Evolutionary conservation across 164 flowering plant genomes (phyloP).

Genomic region (Vitis labrusca): DNA sequence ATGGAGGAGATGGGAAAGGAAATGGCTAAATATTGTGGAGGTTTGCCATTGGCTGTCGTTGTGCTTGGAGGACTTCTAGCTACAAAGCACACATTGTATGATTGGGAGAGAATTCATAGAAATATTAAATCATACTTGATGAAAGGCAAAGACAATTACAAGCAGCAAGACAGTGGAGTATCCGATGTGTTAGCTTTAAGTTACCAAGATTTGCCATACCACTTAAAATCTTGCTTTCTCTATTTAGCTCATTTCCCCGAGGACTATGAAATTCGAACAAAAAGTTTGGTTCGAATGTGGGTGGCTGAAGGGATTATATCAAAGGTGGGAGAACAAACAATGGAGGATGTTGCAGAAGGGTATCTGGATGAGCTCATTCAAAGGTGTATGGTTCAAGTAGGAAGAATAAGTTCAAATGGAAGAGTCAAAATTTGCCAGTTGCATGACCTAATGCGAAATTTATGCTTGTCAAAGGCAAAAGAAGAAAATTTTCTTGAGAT

Average conservation of each 20-base stretch:
- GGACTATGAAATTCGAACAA: constrained; percentile 19
- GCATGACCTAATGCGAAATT: too few relatives aligned
- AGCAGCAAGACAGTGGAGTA: not conserved
- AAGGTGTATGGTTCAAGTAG: too few relatives aligned
- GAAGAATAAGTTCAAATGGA: too few relatives aligned
- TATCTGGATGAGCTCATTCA: too few relatives aligned
- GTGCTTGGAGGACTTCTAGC: constrained; percentile 35
- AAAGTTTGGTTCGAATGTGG: too few relatives aligned
- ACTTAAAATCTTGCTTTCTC: constrained; percentile 36
- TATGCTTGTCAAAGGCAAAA: too few relatives aligned
- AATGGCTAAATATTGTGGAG: constrained; percentile 23
- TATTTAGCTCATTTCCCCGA: constrained; percentile 30
- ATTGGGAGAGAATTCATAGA: constrained; percentile 22
- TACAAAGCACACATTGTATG: constrained; percentile 13
- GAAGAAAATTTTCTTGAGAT: too few relatives aligned
- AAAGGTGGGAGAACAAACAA: too few relatives aligned
- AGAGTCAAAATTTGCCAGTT: too few relatives aligned
- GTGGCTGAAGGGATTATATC: too few relatives aligned
- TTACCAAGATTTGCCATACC: constrained; percentile 30
- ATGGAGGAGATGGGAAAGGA: constrained; percentile 18
- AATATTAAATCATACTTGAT: constrained; percentile 12
- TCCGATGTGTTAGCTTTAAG: constrained; percentile 20
- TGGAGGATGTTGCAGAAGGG: too few relatives aligned
- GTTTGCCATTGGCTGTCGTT: constrained; percentile 30
- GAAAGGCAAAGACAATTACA: constrained; percentile 2